phyloP scores from a whole-genome alignment of 2,329 filamentous ascomycete genomes.

The Phaeosphaeriaceae sp. region DNA sequence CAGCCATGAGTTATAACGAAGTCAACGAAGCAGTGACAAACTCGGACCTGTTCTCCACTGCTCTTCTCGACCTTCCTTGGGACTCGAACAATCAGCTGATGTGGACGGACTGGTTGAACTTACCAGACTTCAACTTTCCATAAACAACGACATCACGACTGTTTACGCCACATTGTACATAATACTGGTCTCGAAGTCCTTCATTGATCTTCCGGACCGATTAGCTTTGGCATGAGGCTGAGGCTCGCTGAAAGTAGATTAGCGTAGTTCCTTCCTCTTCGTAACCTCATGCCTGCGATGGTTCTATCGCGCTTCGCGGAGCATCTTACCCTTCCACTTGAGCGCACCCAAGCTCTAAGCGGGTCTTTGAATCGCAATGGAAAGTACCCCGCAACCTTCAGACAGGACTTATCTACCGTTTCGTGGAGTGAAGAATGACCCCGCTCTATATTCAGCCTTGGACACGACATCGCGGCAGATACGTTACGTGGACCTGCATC shows the following conservation, averaged over 20 bases:
- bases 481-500: not conserved
- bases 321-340: not conserved
- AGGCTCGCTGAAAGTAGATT: not conserved
- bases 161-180: not conserved
- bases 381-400: not conserved
- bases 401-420: not conserved
- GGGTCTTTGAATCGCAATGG: not conserved
- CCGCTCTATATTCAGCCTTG: not conserved
- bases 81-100: conserved; percentile 56
- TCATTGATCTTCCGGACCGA: not conserved
- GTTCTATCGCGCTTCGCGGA: not conserved
- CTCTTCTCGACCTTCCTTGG: conserved; percentile 63
- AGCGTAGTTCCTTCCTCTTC: not conserved
- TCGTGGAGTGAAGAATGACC: not conserved
- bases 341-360: not conserved
- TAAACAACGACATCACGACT: not conserved
- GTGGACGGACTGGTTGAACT: conserved; percentile 46
- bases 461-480: not conserved
- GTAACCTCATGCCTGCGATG: not conserved
- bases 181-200: no score
- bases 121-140: conserved; percentile 41
- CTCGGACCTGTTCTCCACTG: conserved; percentile 65
- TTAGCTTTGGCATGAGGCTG: not conserved
- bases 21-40: conserved; percentile 71
- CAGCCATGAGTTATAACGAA: conserved; percentile 73